Evolutionary conservation across 345 rosid genomes (phyloP).

Genomic region (Moricandia moricandioides): DNA sequence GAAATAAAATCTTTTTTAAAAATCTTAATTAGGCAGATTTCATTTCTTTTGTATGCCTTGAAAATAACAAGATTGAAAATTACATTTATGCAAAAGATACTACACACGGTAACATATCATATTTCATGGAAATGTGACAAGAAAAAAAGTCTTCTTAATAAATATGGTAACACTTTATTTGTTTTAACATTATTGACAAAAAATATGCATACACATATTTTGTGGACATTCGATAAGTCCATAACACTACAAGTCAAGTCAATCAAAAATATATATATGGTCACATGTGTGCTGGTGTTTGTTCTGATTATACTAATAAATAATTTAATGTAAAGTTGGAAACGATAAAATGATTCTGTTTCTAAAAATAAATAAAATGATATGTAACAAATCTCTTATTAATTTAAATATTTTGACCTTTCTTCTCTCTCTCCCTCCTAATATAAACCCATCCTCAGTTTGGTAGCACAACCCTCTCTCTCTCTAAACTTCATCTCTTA

Average conservation of each 20-base stretch:
- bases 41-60: conserved; percentile 2
- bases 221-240: not conserved
- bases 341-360: conserved; percentile 21
- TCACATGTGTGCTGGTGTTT: conserved; percentile 32
- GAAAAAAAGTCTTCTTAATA: not conserved
- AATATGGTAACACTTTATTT: conserved; percentile 9
- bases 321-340: not conserved
- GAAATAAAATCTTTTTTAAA: not conserved
- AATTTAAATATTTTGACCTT: conserved; percentile 34
- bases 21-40: conserved; percentile 19
- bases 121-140: not conserved
- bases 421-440: conserved; percentile 10
- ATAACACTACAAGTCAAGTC: conserved; percentile 26
- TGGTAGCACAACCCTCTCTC: conserved; percentile 21
- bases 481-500: not conserved
- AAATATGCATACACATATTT: not conserved
- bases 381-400: conserved; percentile 9
- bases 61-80: not conserved
- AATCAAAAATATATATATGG: conserved; percentile 13
- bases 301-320: conserved; percentile 21
- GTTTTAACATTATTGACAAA: not conserved
- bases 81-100: not conserved
- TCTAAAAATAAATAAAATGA: conserved; percentile 5
- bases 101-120: conserved; percentile 3
- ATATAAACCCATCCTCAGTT: conserved; percentile 31